These are phyloP conservation scores for Pyrenochaeta sp. DNA, from an alignment of 2,329 filamentous ascomycete genomes.

Conservation along the genomic window DNA sequence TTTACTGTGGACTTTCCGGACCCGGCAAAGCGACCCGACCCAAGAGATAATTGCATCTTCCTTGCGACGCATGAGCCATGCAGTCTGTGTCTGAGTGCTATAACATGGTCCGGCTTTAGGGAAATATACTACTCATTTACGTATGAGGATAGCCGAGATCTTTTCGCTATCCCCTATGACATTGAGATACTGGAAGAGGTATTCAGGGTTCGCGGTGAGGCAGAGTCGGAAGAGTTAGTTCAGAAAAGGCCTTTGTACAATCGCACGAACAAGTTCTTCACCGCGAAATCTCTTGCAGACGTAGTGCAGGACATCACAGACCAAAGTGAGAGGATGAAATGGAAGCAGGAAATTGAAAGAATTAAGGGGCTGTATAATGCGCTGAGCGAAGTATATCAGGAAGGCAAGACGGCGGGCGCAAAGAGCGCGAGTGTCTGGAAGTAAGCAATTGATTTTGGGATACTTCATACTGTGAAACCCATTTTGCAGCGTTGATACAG, in stretches of 20 bases:
- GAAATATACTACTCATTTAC: constrained; percentile 68
- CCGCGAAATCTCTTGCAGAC: constrained; percentile 22
- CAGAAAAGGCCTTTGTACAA: constrained; percentile 61
- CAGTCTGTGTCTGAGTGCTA: constrained; percentile 65
- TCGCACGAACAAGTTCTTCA: constrained; percentile 65
- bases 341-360: constrained; percentile 54
- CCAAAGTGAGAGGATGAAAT: constrained; percentile 5
- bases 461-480: too few relatives aligned
- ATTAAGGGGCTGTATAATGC: constrained; percentile 54
- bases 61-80: constrained; percentile 68
- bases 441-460: not conserved
- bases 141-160: constrained; percentile 65
- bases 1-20: constrained; percentile 50
- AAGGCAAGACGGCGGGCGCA: constrained; percentile 17
- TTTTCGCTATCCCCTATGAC: constrained; percentile 66
- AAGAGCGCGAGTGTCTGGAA: constrained; percentile 28
- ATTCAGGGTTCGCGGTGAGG: constrained; percentile 58
- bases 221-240: constrained; percentile 38
- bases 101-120: constrained; percentile 66
- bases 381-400: constrained; percentile 26
- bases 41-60: constrained; percentile 63
- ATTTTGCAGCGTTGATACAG: too few relatives aligned
- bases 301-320: constrained; percentile 27
- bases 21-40: constrained; percentile 50
- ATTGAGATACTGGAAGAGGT: constrained; percentile 66